Evolutionary conservation across 306 rosid genomes (phyloP).

Genomic region (Lathyrus oleraceus): DNA sequence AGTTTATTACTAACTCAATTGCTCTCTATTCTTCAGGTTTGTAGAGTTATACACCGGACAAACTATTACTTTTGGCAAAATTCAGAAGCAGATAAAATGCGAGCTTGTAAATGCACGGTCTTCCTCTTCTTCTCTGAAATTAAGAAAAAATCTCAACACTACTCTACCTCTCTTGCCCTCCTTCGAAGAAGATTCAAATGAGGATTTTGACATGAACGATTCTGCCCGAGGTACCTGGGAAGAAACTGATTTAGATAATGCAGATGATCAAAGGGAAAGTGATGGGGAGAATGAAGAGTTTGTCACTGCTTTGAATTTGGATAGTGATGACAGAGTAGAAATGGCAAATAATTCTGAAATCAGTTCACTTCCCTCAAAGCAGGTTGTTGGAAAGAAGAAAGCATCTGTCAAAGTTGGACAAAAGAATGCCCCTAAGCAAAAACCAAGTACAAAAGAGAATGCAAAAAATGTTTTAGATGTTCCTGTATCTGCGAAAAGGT

Average conservation of each 20-base stretch:
- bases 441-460: constrained; percentile 43
- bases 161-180: constrained; percentile 31
- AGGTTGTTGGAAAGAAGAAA: constrained; percentile 38
- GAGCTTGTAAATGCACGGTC: constrained; percentile 50
- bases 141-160: constrained; percentile 10
- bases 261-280: constrained; percentile 39
- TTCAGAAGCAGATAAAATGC: constrained; percentile 76
- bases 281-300: constrained; percentile 38
- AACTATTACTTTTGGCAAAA: constrained; percentile 64
- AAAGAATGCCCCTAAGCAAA: constrained; percentile 43
- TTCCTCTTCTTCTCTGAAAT: constrained; percentile 37
- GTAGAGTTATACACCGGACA: constrained; percentile 59
- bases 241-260: constrained; percentile 44
- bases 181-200: constrained; percentile 37
- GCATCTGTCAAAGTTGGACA: constrained; percentile 39
- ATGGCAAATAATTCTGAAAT: constrained; percentile 35
- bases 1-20: background rate
- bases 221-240: constrained; percentile 40
- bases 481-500: constrained; percentile 81
- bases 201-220: constrained; percentile 29
- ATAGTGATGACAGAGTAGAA: constrained; percentile 36
- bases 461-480: constrained; percentile 44
- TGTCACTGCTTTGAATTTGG: constrained; percentile 23
- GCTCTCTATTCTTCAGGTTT: constrained; percentile 54
- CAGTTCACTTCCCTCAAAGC: constrained; percentile 37